Base-by-base conservation (phyloP, 306 rosid genomes). In the Cucumis melo region DNA sequence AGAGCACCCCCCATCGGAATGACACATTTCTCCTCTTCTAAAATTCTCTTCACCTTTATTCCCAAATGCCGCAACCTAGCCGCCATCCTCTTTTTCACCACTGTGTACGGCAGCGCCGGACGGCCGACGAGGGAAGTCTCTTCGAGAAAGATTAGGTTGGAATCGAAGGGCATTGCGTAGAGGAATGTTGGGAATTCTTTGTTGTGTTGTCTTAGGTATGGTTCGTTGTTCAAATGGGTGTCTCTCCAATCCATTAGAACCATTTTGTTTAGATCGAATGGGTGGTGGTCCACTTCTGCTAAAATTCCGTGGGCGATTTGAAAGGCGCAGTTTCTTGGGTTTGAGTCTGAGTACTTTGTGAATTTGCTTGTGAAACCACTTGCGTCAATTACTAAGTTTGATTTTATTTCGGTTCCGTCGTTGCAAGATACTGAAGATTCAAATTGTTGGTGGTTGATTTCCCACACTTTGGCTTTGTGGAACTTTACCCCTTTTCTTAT, bases 1-100 rank as follows among this genome's bases (percentile, higher is more conserved):
- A 93, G 90, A 71, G 93, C 86, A 19, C 98, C 98, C 44, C 97
- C 97, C 98, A 93, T 93, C 78, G 98, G 97, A 54, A 93, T 89
- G 90, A 89, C 80, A 51, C 98, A 93, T 86, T 91, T 93, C 84
- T 93, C 98, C 70, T 85, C 89, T 78, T 93, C 97, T 53, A 89
- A 20, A 2, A 93, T 39, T 55, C 86, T 85, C 44, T 77, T 87
- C 81, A 93, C 98, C 81, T 81, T 77, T 23, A 93, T 88, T 7
- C 97, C 98, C 57, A 91, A 80, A 74, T 93, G 92, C 58, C 97
- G 88, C 50, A 91, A 48, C 84, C 98, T 88, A 0, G 97, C 98
- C 61, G 81, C 93, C 98, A 93, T 91, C 79, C 97, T 84, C 54
- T 61, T 82, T 86, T 89, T 91, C 9, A 89, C 80, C 50, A 85